These are phyloP conservation scores for Cetraspora pellucida DNA, from an alignment of 192 early-diverging fungal species.

Conservation along the genomic window DNA sequence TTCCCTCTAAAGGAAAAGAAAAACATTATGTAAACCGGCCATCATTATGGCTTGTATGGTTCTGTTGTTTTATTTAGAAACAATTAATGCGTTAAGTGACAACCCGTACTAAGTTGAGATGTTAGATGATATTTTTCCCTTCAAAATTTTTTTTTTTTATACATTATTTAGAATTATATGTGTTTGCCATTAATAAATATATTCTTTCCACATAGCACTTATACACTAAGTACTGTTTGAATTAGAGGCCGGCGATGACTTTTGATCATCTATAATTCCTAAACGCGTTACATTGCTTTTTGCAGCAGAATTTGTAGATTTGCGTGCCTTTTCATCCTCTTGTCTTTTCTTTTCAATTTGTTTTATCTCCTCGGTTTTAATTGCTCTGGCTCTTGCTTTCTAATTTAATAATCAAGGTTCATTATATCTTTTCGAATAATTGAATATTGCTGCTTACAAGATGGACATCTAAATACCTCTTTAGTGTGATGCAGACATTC, in stretches of 20 bases:
- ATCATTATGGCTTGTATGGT: no score
- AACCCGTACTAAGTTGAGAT: no score
- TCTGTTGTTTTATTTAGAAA: no score
- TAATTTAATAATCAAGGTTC: conserved; percentile 22
- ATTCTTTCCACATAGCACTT: no score
- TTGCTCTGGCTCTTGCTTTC: conserved; percentile 55
- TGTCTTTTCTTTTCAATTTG: conserved; percentile 51
- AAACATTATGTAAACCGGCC: no score
- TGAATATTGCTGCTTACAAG: neutral
- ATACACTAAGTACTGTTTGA: neutral
- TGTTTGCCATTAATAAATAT: no score
- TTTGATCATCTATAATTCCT: conserved; percentile 46
- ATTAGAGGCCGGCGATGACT: neutral
- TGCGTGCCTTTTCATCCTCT: conserved; percentile 48
- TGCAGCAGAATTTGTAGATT: conserved; percentile 50
- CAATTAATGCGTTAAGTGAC: no score
- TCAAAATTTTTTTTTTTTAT: no score
- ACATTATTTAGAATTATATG: no score
- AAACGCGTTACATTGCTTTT: conserved; percentile 54
- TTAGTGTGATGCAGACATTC: conserved; percentile 97
- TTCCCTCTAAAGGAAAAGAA: no score
- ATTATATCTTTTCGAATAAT: neutral
- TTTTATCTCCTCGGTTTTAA: conserved; percentile 57
- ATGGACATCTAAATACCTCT: conserved; percentile 62
- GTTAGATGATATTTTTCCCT: no score